Base-by-base conservation (phyloP, 2,329 filamentous ascomycete genomes). In the Aureobasidium melanogenum region DNA sequence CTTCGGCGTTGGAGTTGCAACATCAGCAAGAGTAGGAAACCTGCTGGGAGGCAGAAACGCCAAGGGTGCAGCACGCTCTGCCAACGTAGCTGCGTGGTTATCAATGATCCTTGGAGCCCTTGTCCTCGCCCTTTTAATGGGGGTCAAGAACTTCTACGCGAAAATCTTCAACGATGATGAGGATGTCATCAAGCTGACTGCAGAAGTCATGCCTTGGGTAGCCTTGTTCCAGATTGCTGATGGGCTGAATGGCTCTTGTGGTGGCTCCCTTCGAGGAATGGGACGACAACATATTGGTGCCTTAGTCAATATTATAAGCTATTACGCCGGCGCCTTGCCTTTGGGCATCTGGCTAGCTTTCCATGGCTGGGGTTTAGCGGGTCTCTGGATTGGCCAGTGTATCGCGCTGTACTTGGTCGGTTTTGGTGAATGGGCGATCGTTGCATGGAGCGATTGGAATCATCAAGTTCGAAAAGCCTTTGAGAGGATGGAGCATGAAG, bases 211-310 rank as follows among this genome's bases (percentile, higher is more conserved):
- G 79, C 91, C 91, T 0, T 93, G 86, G 67, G 91, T 96, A 0
- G 91, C 91, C 0, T 77, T 96, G 2, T 96, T 96, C 74, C 91
- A 96, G 76, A 92, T 96, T 63, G 90, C 91, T 0, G 91, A 96
- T 70, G 91, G 91, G 0, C 75, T 96, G 36, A 94, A 94, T 68
- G 90, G 91, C 1, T 88, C 85, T 63, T 96, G 91, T 69, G 91
- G 91, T 1, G 91, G 91, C 1, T 84, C 85, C 22, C 75, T 96
- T 15, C 77, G 91, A 65, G 91, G 91, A 0, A 94, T 93, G 89
- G 91, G 91, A 2, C 78, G 88, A 60, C 91, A 96, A 73, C 91
- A 92, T 79, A 82, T 95, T 54, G 91, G 91, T 15, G 91, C 90
- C 1, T 76, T 85, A 1, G 89, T 95, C 58, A 96, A 96, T 71